A percentile compares a stretch with the other conserved stretches of the same genome.
phyloP scores from a whole-genome alignment of 78 protist genomes.

The Speleostelium caveatum region DNA sequence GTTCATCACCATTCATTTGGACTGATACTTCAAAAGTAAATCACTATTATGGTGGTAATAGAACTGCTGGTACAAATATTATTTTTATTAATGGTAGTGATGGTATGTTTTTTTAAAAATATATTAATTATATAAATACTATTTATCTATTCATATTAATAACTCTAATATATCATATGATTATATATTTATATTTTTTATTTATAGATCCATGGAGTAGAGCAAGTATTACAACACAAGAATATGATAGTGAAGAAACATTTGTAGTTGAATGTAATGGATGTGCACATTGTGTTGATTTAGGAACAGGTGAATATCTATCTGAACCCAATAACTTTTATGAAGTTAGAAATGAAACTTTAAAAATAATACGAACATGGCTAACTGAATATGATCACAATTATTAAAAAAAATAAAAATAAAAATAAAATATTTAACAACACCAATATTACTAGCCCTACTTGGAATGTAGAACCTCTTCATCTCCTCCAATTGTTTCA shows the following conservation, averaged over 20 bases:
- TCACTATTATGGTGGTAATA: conserved; percentile 68
- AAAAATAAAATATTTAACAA: no score
- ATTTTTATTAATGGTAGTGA: conserved; percentile 21
- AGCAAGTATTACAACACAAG: conserved; percentile 2
- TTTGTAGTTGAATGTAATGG: conserved; percentile 3
- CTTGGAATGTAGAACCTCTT: no score
- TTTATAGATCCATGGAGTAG: conserved; percentile 80
- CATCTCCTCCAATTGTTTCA: no score
- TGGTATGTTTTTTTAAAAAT: no score
- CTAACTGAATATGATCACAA: no score
- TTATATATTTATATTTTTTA: no score
- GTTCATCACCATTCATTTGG: conserved; percentile 3
- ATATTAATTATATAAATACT: no score
- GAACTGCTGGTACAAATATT: conserved; percentile 74
- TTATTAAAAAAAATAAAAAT: no score
- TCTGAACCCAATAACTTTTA: conserved; percentile 51
- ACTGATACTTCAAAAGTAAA: conserved; percentile 40
- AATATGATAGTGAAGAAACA: conserved; percentile 20
- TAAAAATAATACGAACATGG: conserved; percentile 23
- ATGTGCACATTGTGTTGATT: conserved; percentile 74
- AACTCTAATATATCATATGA: background rate
- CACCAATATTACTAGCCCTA: no score
- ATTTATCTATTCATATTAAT: background rate
- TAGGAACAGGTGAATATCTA: conserved; percentile 64
- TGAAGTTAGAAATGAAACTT: conserved; percentile 27